These are phyloP conservation scores for sunflower (Helianthus annuus) DNA, from an alignment of 129 eudicot species.

Conservation along the genomic window DNA sequence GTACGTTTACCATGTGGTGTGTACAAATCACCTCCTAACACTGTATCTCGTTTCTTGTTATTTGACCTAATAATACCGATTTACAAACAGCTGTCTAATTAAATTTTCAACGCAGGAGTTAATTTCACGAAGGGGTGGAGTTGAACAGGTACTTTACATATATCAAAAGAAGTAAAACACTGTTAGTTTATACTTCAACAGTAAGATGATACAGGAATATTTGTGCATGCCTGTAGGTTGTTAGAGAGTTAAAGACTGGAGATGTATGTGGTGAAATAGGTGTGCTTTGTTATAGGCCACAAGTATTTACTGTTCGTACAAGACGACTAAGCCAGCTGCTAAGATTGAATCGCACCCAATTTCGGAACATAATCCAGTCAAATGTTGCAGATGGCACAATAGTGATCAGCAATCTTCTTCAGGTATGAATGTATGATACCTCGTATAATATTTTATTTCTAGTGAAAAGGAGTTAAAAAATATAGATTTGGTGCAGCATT, in stretches of 20 bases:
- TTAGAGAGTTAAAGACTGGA: conserved; percentile 56
- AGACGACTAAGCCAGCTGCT: conserved; percentile 70
- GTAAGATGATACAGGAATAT: conserved; percentile 6
- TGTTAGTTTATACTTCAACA: background rate
- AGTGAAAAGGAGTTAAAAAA: background rate
- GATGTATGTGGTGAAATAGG: conserved; percentile 77
- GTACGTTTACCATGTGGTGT: too few species aligned
- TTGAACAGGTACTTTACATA: conserved; percentile 45
- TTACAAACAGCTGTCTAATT: background rate
- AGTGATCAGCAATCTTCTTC: conserved; percentile 69
- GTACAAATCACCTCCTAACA: too few species aligned
- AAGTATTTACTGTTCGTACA: conserved; percentile 63
- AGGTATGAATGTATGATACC: conserved; percentile 37
- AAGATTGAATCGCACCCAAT: conserved; percentile 58
- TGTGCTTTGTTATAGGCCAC: conserved; percentile 74
- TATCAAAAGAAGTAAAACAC: background rate
- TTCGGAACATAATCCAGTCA: conserved; percentile 57
- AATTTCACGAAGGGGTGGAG: conserved; percentile 41
- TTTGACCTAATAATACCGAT: too few species aligned
- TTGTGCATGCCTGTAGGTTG: conserved; percentile 38
- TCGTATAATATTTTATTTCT: background rate
- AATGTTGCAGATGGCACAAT: conserved; percentile 77
- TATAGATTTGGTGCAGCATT: conserved; percentile 45
- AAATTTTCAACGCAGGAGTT: conserved; percentile 52
- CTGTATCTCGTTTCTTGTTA: too few species aligned